Percentiles rank a stretch among this genome's conserved stretches.
phyloP scores from a whole-genome alignment of 208 protist genomes.

The Wallacemonas sp. region DNA sequence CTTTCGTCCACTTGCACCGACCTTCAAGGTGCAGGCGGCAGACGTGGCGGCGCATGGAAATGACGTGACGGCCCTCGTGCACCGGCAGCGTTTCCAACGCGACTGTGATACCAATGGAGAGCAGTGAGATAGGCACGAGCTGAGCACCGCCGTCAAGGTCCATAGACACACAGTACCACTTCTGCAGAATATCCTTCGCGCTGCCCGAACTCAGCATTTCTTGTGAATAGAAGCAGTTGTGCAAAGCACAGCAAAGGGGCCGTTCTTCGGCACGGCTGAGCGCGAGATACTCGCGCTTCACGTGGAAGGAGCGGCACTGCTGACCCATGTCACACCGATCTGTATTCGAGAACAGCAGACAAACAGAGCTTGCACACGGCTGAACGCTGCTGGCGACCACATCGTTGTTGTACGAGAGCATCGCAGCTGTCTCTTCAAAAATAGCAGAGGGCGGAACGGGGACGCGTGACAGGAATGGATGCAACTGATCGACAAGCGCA shows the following conservation, averaged over 20 bases:
- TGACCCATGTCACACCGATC: conserved; percentile 29
- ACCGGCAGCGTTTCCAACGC: conserved; percentile 40
- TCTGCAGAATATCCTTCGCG: conserved; percentile 32
- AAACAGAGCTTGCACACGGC: conserved; percentile 51
- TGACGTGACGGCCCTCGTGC: conserved; percentile 24
- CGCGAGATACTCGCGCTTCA: conserved; percentile 33
- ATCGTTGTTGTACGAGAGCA: conserved; percentile 52
- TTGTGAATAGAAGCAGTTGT: conserved; percentile 67
- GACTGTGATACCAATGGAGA: conserved; percentile 44
- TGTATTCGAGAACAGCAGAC: conserved; percentile 31
- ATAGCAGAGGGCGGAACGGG: conserved; percentile 46
- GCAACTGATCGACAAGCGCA: conserved; percentile 46
- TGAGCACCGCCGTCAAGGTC: conserved; percentile 28
- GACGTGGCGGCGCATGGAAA: conserved; percentile 47
- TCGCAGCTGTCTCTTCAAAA: conserved; percentile 36
- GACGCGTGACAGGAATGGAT: conserved; percentile 45
- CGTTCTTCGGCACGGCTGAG: conserved; percentile 34
- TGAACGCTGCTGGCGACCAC: conserved; percentile 43
- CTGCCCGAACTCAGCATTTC: conserved; percentile 42
- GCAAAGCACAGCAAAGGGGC: conserved; percentile 45
- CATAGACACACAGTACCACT: conserved; percentile 33
- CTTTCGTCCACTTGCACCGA: conserved; percentile 64
- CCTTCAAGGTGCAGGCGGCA: conserved; percentile 49
- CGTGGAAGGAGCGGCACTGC: conserved; percentile 44
- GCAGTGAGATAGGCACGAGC: conserved; percentile 36